Conservation (phyloP, 139 green algal species). For the Chlamydomonas schloesseri region DNA sequence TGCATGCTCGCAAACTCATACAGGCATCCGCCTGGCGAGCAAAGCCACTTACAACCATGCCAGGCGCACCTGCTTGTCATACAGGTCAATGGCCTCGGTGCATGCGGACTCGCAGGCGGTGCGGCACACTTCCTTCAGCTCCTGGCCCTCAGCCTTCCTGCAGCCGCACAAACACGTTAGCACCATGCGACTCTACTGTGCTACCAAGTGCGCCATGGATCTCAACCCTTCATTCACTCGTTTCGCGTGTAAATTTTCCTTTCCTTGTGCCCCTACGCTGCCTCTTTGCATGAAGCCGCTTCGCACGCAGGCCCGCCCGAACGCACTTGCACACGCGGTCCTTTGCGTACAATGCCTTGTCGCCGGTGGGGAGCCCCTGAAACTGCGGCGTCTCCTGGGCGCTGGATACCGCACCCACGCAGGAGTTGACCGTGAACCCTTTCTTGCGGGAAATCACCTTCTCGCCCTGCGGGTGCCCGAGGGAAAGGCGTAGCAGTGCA, state of each 20-base stretch:
- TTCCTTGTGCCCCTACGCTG: no score
- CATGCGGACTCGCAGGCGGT: conserved; percentile 49
- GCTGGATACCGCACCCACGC: conserved; percentile 46
- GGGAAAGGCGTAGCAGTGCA: no score
- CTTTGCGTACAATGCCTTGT: conserved; percentile 48
- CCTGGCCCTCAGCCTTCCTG: conserved; percentile 43
- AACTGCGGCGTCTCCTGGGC: conserved; percentile 59
- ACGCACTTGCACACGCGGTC: conserved; percentile 42
- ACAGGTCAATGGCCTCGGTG: conserved; percentile 3
- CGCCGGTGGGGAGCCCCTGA: conserved; percentile 48
- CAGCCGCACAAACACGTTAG: conserved; percentile 23
- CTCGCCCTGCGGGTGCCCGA: conserved; percentile 57
- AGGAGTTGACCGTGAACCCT: conserved; percentile 64
- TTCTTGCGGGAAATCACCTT: conserved; percentile 56
- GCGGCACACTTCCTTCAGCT: conserved; percentile 55
- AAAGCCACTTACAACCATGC: no score
- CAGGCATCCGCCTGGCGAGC: no score
- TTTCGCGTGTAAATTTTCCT: no score
- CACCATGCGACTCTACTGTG: no score
- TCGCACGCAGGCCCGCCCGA: neutral
- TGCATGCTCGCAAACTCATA: no score
- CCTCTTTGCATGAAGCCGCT: no score
- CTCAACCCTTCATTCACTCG: no score
- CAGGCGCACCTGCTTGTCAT: conserved; percentile 19
- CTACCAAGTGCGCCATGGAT: no score